These are phyloP conservation scores for Coniella lustricola DNA, from an alignment of 2,329 filamentous ascomycete species.

Conservation along the genomic window DNA sequence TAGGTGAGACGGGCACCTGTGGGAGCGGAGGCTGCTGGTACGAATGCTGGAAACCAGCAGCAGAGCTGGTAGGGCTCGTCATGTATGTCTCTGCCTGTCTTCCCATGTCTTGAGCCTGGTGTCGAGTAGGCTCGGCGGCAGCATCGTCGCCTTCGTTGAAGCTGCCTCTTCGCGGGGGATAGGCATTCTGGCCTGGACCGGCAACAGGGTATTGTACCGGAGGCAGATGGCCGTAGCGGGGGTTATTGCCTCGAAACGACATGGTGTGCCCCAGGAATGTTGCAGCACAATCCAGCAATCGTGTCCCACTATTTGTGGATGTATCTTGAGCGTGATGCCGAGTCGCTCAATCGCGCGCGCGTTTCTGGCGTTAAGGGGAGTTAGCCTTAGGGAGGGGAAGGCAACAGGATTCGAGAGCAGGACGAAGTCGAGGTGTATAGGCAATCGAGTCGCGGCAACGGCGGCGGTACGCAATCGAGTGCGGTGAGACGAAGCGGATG, in stretches of 20 bases:
- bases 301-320: neutral
- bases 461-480: too few relatives aligned
- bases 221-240: constrained; percentile 59
- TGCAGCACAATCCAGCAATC: neutral
- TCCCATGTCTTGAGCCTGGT: constrained; percentile 18
- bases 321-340: too few relatives aligned
- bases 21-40: constrained; percentile 38
- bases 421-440: constrained; percentile 7
- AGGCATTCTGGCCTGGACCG: constrained; percentile 32
- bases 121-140: constrained; percentile 34
- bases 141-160: constrained; percentile 72
- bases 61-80: constrained; percentile 39
- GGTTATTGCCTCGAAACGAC: constrained; percentile 58
- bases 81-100: constrained; percentile 59
- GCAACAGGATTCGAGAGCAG: neutral
- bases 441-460: neutral
- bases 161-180: constrained; percentile 53
- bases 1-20: constrained; percentile 38
- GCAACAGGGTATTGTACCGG: constrained; percentile 56
- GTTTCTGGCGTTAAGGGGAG: too few relatives aligned
- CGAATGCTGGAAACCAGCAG: constrained; percentile 46
- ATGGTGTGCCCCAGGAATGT: constrained; percentile 30
- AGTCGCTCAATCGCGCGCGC: too few relatives aligned
- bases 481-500: too few relatives aligned
- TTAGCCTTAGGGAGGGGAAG: too few relatives aligned